Percentiles rank a stretch among this genome's conserved stretches.
These are phyloP conservation scores for Rubus idaeus DNA, from an alignment of 306 rosid genomes.

Conservation along the genomic window DNA sequence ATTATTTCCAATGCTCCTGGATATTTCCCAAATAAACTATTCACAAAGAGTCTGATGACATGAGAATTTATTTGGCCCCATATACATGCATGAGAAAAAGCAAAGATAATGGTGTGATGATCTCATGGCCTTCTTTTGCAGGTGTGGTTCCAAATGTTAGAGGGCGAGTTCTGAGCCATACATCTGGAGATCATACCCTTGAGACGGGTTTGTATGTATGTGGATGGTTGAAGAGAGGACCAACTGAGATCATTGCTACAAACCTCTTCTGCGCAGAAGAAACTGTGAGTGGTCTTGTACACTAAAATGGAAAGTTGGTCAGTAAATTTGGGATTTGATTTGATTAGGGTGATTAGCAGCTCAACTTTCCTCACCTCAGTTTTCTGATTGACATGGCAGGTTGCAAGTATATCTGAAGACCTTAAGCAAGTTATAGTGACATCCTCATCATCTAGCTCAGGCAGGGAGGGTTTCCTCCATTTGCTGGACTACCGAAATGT, in stretches of 20 bases:
- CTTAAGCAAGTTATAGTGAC: constrained; percentile 44
- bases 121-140: constrained; percentile 31
- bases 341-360: background rate
- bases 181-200: constrained; percentile 37
- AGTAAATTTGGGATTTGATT: too few species aligned
- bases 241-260: constrained; percentile 83
- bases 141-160: constrained; percentile 81
- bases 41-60: background rate
- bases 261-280: constrained; percentile 86
- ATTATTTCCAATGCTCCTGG: background rate
- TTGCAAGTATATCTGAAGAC: constrained; percentile 71
- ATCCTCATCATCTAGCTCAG: constrained; percentile 37
- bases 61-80: too few species aligned
- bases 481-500: constrained; percentile 51
- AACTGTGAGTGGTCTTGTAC: constrained; percentile 50
- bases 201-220: constrained; percentile 86
- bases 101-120: background rate
- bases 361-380: constrained; percentile 11
- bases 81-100: background rate
- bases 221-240: constrained; percentile 98
- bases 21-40: background rate
- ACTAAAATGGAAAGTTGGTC: background rate
- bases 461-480: too few species aligned
- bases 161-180: constrained; percentile 65
- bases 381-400: constrained; percentile 47